Base-by-base conservation (phyloP, 306 rosid species). In the Prosopis cineraria region DNA sequence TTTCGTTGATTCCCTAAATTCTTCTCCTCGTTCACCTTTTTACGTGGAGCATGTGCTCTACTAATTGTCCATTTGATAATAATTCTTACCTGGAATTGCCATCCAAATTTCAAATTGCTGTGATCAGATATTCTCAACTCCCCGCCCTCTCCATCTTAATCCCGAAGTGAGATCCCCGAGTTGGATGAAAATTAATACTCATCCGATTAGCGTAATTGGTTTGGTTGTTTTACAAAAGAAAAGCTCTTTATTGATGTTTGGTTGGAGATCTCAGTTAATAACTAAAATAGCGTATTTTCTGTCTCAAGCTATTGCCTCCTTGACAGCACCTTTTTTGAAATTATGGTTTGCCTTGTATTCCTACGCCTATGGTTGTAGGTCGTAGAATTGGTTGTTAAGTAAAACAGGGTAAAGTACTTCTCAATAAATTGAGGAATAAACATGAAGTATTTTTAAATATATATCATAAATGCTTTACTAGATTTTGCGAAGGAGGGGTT, bases 211-310 rank as follows among this genome's bases (percentile, higher is more conserved):
- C 62, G 5, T 37, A 37, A 37, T 40, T 9, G 2, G 13, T 40
- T 25, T 56, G 4, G 34, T 56, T 24, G 64, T 56, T 63, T 7
- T 36, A 64, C 13, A 22, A n/a, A 34, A 8, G 29, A 34, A 64
- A 7, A n/a, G 27, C 47, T 36, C 6, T 39, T 36, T n/a, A 36
- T 64, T 36, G 44, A 64, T 64, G 47, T 37, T 34, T 64, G 70
- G 45, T 36, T 22, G 34, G 45, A n/a, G 29, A 36, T n/a, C 16
- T 36, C 47, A 36, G 69, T 82, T 87, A 12, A 19, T 96, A 89
- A 83, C 62, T 6, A 20, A 88, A 78, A 90, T 10, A 25, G 34
- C 34, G 25, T 13, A 25, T 27, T 58, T n/a, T 41, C 4, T 27
- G 74, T 25, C 19, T 40, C 24, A 6, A 6, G 31, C 4, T 2